A percentile compares a stretch with the other conserved stretches of the same genome.
Evolutionary conservation across 202 grass and related monocot species (phyloP).

Genomic region (Brachypodium distachyon): DNA sequence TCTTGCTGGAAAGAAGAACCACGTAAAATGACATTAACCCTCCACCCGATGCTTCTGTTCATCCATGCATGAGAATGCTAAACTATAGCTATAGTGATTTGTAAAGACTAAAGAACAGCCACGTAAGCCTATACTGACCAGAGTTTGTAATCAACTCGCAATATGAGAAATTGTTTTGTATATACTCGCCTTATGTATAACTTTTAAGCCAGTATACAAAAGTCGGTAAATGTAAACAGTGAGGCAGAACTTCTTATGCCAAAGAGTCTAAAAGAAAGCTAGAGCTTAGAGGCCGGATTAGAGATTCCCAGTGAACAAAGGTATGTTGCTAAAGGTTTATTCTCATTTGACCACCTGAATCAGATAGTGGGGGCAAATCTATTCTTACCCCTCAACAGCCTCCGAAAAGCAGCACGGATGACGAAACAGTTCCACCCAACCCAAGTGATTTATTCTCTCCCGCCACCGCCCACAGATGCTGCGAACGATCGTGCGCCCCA

Average conservation of each 20-base stretch:
- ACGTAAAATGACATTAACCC: conserved; percentile 22
- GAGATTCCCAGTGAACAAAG: too few species aligned
- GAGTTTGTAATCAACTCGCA: conserved; percentile 7
- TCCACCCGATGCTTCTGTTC: conserved; percentile 12
- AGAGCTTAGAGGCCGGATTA: too few species aligned
- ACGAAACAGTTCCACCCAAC: conserved; percentile 28
- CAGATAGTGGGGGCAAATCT: conserved; percentile 3
- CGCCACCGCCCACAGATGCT: conserved; percentile 2
- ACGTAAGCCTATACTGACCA: conserved; percentile 13
- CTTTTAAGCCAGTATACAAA: too few species aligned
- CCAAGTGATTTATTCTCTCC: conserved; percentile 14
- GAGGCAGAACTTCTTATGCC: not conserved
- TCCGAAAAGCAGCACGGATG: conserved; percentile 5
- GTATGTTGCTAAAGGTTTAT: conserved; percentile 15
- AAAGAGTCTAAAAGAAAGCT: too few species aligned
- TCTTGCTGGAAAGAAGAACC: not conserved
- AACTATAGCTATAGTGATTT: not conserved
- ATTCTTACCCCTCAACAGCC: conserved; percentile 14
- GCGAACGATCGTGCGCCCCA: conserved; percentile 13
- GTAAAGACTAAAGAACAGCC: too few species aligned
- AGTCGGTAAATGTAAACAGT: not conserved
- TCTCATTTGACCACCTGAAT: conserved; percentile 38
- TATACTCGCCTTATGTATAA: not conserved
- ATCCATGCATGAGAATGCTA: not conserved
- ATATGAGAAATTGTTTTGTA: conserved; percentile 1